Conservation (phyloP, 352 stramenopile genomes). For the Pythium phragmiticola region DNA sequence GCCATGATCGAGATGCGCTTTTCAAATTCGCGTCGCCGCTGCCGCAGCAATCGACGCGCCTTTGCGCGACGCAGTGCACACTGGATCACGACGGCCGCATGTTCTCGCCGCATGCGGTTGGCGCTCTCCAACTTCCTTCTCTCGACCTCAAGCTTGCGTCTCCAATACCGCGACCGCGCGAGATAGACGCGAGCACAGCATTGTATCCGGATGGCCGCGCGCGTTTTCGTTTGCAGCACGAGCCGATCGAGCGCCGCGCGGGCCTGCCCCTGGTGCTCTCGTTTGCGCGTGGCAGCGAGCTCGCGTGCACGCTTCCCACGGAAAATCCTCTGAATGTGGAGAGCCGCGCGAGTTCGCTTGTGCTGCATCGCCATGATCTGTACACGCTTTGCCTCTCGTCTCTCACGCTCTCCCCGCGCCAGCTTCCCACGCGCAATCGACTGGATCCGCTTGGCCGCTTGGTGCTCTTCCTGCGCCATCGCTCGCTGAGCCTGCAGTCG, state of each 20-base stretch:
- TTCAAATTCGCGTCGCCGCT: conserved; percentile 67
- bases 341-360: conserved; percentile 36
- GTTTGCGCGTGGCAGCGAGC: conserved; percentile 33
- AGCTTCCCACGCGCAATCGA: conserved; percentile 50
- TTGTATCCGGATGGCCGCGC: conserved; percentile 71
- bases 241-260: conserved; percentile 53
- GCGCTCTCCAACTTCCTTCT: conserved; percentile 29
- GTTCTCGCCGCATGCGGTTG: conserved; percentile 34
- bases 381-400: conserved; percentile 30
- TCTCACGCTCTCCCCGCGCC: conserved; percentile 35
- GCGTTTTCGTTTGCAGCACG: conserved; percentile 52
- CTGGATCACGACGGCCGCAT: conserved; percentile 66
- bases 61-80: conserved; percentile 49
- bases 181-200: conserved; percentile 60
- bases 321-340: conserved; percentile 64
- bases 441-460: conserved; percentile 66
- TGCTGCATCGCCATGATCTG: conserved; percentile 32
- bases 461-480: conserved; percentile 50
- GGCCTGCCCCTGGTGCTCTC: conserved; percentile 46
- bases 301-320: conserved; percentile 55
- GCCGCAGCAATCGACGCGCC: conserved; percentile 39
- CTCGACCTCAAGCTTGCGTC: conserved; percentile 34
- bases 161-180: conserved; percentile 34
- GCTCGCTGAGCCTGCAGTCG: conserved; percentile 46
- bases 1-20: conserved; percentile 79